Base-by-base conservation (phyloP, 352 stramenopile genomes). In the Pythium monospermum region DNA sequence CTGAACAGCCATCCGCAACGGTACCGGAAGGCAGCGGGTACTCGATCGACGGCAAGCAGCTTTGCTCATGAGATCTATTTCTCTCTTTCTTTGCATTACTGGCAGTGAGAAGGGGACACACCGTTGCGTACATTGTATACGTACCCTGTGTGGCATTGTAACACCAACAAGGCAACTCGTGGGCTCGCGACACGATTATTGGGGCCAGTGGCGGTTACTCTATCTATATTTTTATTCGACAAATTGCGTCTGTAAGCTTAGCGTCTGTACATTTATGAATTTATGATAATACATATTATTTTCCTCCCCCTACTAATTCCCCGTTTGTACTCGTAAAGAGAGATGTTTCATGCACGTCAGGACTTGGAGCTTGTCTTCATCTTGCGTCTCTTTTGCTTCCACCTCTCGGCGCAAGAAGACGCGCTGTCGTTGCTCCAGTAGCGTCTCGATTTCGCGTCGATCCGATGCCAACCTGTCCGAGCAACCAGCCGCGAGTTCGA, bases 61-160 rank as follows among this genome's bases (percentile, higher is more conserved):
- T 91, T 18, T 91, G 74, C 63, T 87, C 75, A 49, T 91, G 72
- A 79, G 47, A n/a, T n/a, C n/a, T n/a, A n/a, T n/a, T n/a, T n/a
- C n/a, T n/a, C n/a, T n/a, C n/a, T n/a, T 44, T 49, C 43, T 59
- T 48, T 58, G 61, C 45, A 56, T 43, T 66, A 51, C 62, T 46
- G 44, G 64, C 55, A 77, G 64, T 71, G 60, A 68, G 64, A 37
- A 48, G 53, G 59, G 48, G 47, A 23, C 43, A 40, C 30, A 35
- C 30, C 30, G 30, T 13, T 35, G 39, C 57, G 50, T 53, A 42
- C 41, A 31, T 50, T 38, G 35, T 53, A 38, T 46, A 42, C 42
- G 12, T 35, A 27, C 50, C 45, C 62, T 36, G 23, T 60, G 47
- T 37, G 35, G 52, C 37, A 36, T 42, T 19, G 19, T 38, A 27